Base-by-base conservation (phyloP, 176 grass and related monocot genomes). In the Hyparrhenia diplandra region DNA sequence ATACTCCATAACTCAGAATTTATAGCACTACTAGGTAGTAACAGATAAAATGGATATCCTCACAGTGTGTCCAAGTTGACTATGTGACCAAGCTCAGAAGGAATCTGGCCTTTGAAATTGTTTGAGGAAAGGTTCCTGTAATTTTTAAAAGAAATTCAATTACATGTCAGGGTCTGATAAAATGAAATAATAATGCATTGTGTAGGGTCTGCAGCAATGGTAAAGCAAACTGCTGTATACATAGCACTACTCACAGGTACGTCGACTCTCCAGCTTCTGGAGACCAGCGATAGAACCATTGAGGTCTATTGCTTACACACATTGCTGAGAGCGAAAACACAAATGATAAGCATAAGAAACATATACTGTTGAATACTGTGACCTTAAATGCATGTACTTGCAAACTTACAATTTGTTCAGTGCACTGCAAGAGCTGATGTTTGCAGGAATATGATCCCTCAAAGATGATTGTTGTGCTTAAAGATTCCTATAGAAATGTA, bases 41-140 rank as follows among this genome's bases (percentile, higher is more conserved):
- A 73, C 10, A 78, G 59, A 42, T 34, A 77, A 72, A 42, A 77
- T 73, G 57, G 64, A 16, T 75, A 27, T 83, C 16, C 96, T 95
- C 88, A 99, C 96, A 99, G 77, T 68, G 92, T 99, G 80, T 99
- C 96, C 86, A 99, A 88, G 65, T 99, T 99, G 75, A 99, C 34
- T 65, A 99, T 93, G 31, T 71, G 90, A 71, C 96, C 96, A 69
- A 99, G 87, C 69, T 99, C 96, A 55, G 84, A 61, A 6, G 96
- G 92, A 84, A 99, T 90, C 73, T 83, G 83, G 23, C 96, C 96
- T 64, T 95, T 91, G 75, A 99, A 95, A 88, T 84, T 84, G 78
- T 99, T 99, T 21, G 87, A 95, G 70, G 96, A 99, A n/a, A 99
- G 84, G 52, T 99, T 99, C 76, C 96, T 99, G 73, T 64, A n/a